phyloP scores from a whole-genome alignment of 2,329 filamentous ascomycete species.

The Penicillium sp. region DNA sequence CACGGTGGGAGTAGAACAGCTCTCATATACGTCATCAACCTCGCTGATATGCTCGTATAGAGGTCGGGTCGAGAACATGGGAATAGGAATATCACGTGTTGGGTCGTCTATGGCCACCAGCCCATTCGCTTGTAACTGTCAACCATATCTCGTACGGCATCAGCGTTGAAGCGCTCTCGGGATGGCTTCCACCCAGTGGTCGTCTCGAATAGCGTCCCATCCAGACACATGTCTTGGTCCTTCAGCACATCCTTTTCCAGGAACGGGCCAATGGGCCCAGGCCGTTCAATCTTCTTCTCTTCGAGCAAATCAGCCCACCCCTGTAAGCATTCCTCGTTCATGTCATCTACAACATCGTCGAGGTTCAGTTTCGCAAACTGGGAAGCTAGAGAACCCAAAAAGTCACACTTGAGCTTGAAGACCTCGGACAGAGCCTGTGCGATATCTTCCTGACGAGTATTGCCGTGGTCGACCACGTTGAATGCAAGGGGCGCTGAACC shows the following conservation, averaged over 20 bases:
- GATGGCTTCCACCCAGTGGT: conserved; percentile 73
- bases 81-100: no score
- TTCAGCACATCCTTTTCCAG: conserved; percentile 92
- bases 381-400: conserved; percentile 75
- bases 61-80: neutral
- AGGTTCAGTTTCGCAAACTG: conserved; percentile 83
- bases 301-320: conserved; percentile 91
- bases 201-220: conserved; percentile 67
- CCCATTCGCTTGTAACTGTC: conserved; percentile 85
- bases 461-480: conserved; percentile 78
- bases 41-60: no score
- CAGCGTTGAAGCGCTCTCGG: conserved; percentile 65
- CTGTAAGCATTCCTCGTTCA: conserved; percentile 86
- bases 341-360: conserved; percentile 87
- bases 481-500: conserved; percentile 69
- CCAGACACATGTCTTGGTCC: conserved; percentile 82
- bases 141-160: conserved; percentile 72
- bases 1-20: no score
- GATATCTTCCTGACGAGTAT: conserved; percentile 62
- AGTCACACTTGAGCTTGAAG: conserved; percentile 80
- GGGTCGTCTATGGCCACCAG: conserved; percentile 70
- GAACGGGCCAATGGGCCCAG: conserved; percentile 81
- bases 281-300: conserved; percentile 65
- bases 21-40: no score
- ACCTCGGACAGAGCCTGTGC: conserved; percentile 69